Evolutionary conservation across 2,329 filamentous ascomycete genomes (phyloP), one percentile per base, ranked within the genome.

Genomic region (Fusarium decemcellulare): DNA sequence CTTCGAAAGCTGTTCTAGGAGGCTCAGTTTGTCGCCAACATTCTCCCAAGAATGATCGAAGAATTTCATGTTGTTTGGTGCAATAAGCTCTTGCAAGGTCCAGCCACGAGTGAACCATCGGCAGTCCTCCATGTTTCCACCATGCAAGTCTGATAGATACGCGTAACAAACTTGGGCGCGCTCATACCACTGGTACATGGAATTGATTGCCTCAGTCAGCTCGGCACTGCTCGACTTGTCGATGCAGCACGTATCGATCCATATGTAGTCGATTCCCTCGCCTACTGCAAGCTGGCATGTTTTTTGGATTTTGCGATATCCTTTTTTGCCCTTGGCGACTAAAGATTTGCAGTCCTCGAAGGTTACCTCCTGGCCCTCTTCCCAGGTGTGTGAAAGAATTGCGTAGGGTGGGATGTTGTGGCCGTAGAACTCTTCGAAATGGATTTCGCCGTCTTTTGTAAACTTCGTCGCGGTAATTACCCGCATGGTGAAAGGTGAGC

Each of bases 161-260:
- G 16, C 61, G 37, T 61, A 61, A 39, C 57, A 64, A 5, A 61
- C 52, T 3, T 15, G 32, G 2, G 61, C 59, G 1, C 16, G 10
- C 15, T 56, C 37, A 27, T 64, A 61, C 61, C 61, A 61, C 12
- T 44, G 18, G 15, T 40, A 64, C 57, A 64, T 64, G 6, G 50
- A 63, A 40, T 63, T 63, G 11, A 63, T 63, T 8, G 56, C 56
- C 32, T 63, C 61, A 1, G 50, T 52, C 12, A 64, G 15, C 23
- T 64, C 61, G 11, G 61, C 51, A n/a, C 61, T 64, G 52, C 51
- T 61, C 6, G 44, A 46, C 27, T 64, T 64, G 51, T 64, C 61
- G 34, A 64, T 64, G 36, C 61, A 64, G 18, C 57, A 61, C 1
- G 61, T 64, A 18, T 64, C 61, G 6, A 61, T 27, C 61, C 61